phyloP scores from a whole-genome alignment of 2,329 filamentous ascomycete species.

The Balansia obtecta region DNA sequence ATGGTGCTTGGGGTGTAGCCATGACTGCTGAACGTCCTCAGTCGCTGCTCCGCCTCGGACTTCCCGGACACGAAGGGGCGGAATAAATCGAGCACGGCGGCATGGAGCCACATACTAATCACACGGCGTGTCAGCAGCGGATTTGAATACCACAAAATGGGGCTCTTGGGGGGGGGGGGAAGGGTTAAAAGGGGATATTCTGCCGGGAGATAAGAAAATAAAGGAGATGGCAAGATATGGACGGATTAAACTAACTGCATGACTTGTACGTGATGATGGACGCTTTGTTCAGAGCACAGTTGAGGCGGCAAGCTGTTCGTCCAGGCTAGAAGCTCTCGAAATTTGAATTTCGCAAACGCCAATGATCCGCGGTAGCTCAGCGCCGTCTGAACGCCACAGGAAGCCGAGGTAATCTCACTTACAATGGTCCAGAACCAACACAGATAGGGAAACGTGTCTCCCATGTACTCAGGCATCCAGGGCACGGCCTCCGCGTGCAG shows the following conservation, averaged over 20 bases:
- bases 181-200: no score
- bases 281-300: conserved; percentile 9
- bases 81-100: conserved; percentile 11
- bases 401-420: conserved; percentile 14
- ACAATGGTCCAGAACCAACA: conserved; percentile 22
- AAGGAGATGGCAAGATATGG: background rate
- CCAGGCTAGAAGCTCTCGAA: conserved; percentile 22
- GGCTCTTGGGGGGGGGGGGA: no score
- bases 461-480: conserved; percentile 8
- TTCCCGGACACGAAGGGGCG: conserved; percentile 13
- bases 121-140: background rate
- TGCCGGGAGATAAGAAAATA: background rate
- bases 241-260: conserved; percentile 8
- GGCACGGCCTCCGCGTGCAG: background rate
- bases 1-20: conserved; percentile 13
- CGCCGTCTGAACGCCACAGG: conserved; percentile 11
- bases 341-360: conserved; percentile 18
- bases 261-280: conserved; percentile 17
- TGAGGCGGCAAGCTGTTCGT: conserved; percentile 14
- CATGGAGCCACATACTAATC: conserved; percentile 12
- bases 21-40: conserved; percentile 15
- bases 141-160: no score
- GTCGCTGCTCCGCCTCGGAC: background rate
- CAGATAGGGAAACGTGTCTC: conserved; percentile 16
- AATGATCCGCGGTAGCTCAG: conserved; percentile 5